These are phyloP conservation scores for Amanita thiersii DNA, from an alignment of 768 basidiomycete species.

Conservation along the genomic window DNA sequence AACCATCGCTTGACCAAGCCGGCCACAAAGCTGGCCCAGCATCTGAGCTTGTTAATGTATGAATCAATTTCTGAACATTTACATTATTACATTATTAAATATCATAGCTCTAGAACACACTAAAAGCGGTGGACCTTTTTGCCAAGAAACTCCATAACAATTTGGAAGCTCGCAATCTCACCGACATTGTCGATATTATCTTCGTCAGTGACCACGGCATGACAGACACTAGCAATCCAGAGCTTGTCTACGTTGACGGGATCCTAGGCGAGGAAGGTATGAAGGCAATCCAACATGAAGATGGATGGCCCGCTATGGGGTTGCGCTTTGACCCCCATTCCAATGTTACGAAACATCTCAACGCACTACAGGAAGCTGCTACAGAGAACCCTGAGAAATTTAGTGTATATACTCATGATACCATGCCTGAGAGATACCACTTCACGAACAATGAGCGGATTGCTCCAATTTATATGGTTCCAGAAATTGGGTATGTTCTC, in stretches of 20 bases:
- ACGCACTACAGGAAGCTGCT: slow-evolving; percentile 45
- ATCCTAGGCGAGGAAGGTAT: slow-evolving; percentile 62
- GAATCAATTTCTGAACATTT: slow-evolving; percentile 14
- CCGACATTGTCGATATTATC: slow-evolving; percentile 77
- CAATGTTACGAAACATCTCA: slow-evolving; percentile 50
- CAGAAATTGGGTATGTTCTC: slow-evolving; percentile 72
- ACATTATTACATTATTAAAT: slow-evolving; percentile 1
- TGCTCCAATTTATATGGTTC: slow-evolving; percentile 81
- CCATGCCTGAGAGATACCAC: slow-evolving; percentile 79
- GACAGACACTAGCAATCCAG: slow-evolving; percentile 78
- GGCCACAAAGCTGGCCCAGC: slow-evolving; percentile 68
- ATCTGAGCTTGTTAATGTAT: slow-evolving; percentile 63
- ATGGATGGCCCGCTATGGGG: slow-evolving; percentile 90
- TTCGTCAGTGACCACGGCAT: slow-evolving; percentile 93
- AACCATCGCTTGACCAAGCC: slow-evolving; percentile 81
- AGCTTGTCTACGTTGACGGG: slow-evolving; percentile 74
- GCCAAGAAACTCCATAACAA: slow-evolving; percentile 59
- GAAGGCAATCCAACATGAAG: slow-evolving; percentile 57
- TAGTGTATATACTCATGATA: slow-evolving; percentile 67
- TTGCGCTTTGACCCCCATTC: slow-evolving; percentile 59
- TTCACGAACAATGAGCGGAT: slow-evolving; percentile 70
- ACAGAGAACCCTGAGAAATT: slow-evolving; percentile 56
- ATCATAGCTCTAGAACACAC: slow-evolving; percentile 39
- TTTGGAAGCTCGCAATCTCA: slow-evolving; percentile 65
- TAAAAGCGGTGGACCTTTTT: slow-evolving; percentile 64